Conservation (phyloP, 2,329 filamentous ascomycete species). For the Nemania sp. region DNA sequence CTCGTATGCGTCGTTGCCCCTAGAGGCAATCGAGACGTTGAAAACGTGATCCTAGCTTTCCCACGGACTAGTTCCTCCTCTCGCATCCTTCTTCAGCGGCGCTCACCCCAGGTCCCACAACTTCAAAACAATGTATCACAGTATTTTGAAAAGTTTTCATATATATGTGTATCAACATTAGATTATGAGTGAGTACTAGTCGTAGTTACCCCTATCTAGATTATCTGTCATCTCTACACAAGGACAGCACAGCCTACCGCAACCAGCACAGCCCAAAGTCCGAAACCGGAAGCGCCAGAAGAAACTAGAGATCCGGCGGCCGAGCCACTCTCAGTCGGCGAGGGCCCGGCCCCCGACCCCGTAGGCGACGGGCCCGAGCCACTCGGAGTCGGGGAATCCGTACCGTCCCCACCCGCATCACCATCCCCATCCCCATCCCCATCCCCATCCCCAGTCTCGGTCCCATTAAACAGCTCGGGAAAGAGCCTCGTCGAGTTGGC, state of each 20-base stretch:
- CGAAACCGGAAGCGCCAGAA: background rate
- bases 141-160: no score
- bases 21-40: no score
- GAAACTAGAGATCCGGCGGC: conserved; percentile 11
- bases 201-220: background rate
- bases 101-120: no score
- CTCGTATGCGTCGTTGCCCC: no score
- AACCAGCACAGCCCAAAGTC: conserved; percentile 4
- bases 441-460: no score
- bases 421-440: no score
- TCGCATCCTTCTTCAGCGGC: no score
- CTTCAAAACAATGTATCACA: no score
- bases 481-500: conserved; percentile 38
- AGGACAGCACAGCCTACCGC: conserved; percentile 5
- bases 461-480: conserved; percentile 33
- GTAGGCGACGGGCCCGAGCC: conserved; percentile 17
- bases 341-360: conserved; percentile 5
- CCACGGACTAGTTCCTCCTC: no score
- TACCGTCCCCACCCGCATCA: background rate
- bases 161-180: background rate
- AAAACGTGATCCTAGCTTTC: no score
- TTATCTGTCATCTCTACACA: background rate
- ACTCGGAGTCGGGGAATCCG: background rate
- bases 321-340: conserved; percentile 14
- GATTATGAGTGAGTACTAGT: background rate